Base-by-base conservation (phyloP, 805 yeast genomes). In the Tetrapisispora arboricola region DNA sequence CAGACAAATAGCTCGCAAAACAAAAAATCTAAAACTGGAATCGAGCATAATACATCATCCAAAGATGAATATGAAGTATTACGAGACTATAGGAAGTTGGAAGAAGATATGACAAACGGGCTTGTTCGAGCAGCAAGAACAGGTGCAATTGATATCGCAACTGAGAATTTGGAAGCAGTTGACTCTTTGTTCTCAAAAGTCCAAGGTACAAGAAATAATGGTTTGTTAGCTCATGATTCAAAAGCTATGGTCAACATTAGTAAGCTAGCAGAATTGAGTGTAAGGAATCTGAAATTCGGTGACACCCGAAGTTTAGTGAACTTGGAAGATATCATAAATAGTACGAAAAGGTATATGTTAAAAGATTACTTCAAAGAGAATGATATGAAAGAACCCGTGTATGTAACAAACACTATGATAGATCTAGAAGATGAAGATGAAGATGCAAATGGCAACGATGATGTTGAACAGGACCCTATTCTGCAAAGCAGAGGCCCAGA, bases 241-340 rank as follows among this genome's bases (percentile, higher is more conserved):
- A 75, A 75, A 41, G 76, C 81, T 5, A 66, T 83, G 49, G 65
- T 67, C 24, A 76, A 71, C 44, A 71, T 80, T 10, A 72, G 84
- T 28, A 72, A 72, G 43, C 69, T 80, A 50, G 79, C 85, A 11
- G 76, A 79, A 30, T 61, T 77, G 18, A 81, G 82, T 34, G 76
- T 83, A 2, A 67, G 75, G 38, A 78, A 76, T 57, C 50, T 80
- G 48, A 73, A 73, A 40, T 61, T 80, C 38, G 85, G 80, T 3
- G 71, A 72, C 37, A 64, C 72, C 3, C 77, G 73, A 10, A 65
- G 69, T n/a, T 58, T 72, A 1, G 51, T 82, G 5, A 68, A 68
- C 45, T 55, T 72, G 20, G 64, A 68, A 5, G 77, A 74, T 21
- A 72, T 79, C 42, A 45, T 69, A 6, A 49, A 57, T 20, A 60